Base-by-base conservation (phyloP, 768 basidiomycete species). In the Lactarius quietus region DNA sequence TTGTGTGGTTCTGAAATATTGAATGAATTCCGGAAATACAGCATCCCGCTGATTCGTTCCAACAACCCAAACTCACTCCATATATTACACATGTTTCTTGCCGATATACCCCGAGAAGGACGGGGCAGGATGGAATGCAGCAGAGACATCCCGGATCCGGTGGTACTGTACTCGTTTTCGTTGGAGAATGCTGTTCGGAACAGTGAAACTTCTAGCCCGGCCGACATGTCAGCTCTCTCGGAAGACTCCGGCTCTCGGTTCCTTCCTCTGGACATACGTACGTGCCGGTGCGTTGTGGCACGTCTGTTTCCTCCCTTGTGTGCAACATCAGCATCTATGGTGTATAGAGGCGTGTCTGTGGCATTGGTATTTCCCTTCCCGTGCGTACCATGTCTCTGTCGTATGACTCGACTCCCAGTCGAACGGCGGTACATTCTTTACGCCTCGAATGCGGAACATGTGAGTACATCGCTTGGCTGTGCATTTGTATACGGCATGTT, bases 211-310 rank as follows among this genome's bases (percentile, higher is more conserved):
- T 20, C 26, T 18, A n/a, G 38, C 33, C 38, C 26, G 26, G 51
- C 35, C 20, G 8, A 15, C 33, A 35, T 59, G 28, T 64, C 28
- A 62, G 1, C 45, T 64, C n/a, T n/a, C 59, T 55, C 18, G n/a
- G 18, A 75, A 63, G 56, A 72, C 18, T 76, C 54, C 72, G 72
- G 45, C 75, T 75, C 67, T 71, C 70, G 3, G 71, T 68, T 54
- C 15, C 51, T 67, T n/a, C 14, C 6, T 14, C 23, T 14, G 43
- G 41, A 72, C 59, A 52, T 64, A 56, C 58, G 65, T 28, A 56
- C 59, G 67, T 31, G 60, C 33, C 70, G 38, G 60, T 72, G 9
- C 66, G 73, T 51, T 1, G 66, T 70, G 0, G 69, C 69, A 3
- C 68, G 61, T 20, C 67, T 72, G 10, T 65, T 75, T 12, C 70